Evolutionary conservation across 768 basidiomycete species (phyloP).

Genomic region (Amanita thiersii): DNA sequence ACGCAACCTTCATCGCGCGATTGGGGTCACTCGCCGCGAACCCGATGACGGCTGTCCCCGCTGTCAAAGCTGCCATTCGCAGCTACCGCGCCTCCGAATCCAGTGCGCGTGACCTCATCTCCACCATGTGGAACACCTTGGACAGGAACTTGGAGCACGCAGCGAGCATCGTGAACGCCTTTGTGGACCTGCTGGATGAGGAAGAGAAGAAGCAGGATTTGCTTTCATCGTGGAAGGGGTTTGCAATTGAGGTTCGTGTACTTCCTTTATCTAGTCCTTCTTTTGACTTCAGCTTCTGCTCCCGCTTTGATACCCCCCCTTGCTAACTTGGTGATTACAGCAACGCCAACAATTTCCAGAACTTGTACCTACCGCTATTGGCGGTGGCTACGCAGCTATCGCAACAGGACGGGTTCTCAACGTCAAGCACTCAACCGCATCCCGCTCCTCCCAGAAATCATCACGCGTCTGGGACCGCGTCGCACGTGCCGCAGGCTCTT

Average conservation of each 20-base stretch:
- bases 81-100: slow-evolving; percentile 73
- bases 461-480: slow-evolving; percentile 82
- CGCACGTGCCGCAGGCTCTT: slow-evolving; percentile 60
- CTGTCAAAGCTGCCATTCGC: slow-evolving; percentile 68
- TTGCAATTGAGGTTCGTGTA: slow-evolving; percentile 64
- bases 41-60: slow-evolving; percentile 47
- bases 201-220: slow-evolving; percentile 78
- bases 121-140: slow-evolving; percentile 72
- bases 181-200: slow-evolving; percentile 75
- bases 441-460: slow-evolving; percentile 45
- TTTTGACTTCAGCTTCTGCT: not conserved
- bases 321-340: slow-evolving; percentile 26
- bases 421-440: slow-evolving; percentile 67
- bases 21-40: slow-evolving; percentile 53
- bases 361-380: slow-evolving; percentile 47
- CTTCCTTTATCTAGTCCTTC: not conserved
- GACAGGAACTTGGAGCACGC: slow-evolving; percentile 57
- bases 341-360: slow-evolving; percentile 85
- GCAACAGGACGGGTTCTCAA: slow-evolving; percentile 78
- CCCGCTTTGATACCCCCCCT: not conserved
- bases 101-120: slow-evolving; percentile 76
- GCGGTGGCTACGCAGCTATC: slow-evolving; percentile 70
- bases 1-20: slow-evolving; percentile 55
- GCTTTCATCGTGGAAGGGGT: slow-evolving; percentile 72
- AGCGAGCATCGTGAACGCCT: slow-evolving; percentile 59